phyloP scores from a whole-genome alignment of 1,284 basidiomycete genomes.

The Singerocomus inundabilis region DNA sequence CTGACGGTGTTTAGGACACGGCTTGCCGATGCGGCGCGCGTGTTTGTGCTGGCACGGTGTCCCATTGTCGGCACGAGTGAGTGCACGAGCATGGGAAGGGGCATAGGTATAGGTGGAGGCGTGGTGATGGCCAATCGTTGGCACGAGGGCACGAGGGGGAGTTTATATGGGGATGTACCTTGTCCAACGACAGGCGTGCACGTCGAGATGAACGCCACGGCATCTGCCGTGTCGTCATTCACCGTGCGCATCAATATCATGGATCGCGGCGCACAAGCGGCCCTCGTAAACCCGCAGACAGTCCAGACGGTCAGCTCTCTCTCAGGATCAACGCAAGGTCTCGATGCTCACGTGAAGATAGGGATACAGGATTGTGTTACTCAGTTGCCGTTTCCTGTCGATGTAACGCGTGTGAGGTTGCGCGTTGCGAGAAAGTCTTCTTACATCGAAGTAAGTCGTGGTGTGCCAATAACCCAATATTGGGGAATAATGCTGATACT shows the following conservation, averaged over 20 bases:
- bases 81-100: background rate
- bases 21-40: conserved; percentile 29
- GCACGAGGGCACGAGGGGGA: background rate
- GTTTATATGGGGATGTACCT: background rate
- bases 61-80: conserved; percentile 6
- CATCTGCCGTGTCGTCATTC: conserved; percentile 11
- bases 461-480: no score
- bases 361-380: conserved; percentile 5
- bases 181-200: background rate
- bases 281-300: conserved; percentile 10
- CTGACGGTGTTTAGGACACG: conserved; percentile 34
- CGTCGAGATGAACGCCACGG: conserved; percentile 14
- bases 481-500: no score
- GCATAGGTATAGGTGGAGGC: background rate
- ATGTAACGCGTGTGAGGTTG: conserved; percentile 33
- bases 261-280: conserved; percentile 12
- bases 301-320: conserved; percentile 6
- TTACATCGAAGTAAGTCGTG: conserved; percentile 46
- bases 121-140: conserved; percentile 3
- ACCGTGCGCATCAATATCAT: conserved; percentile 19
- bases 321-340: background rate
- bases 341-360: conserved; percentile 12
- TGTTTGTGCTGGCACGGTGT: conserved; percentile 31
- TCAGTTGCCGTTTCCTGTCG: conserved; percentile 34
- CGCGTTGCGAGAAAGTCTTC: conserved; percentile 49